Percentiles rank a stretch among this genome's conserved stretches.
Conservation (phyloP, 108 stramenopile genomes). For the Parietichytrium sp. region DNA sequence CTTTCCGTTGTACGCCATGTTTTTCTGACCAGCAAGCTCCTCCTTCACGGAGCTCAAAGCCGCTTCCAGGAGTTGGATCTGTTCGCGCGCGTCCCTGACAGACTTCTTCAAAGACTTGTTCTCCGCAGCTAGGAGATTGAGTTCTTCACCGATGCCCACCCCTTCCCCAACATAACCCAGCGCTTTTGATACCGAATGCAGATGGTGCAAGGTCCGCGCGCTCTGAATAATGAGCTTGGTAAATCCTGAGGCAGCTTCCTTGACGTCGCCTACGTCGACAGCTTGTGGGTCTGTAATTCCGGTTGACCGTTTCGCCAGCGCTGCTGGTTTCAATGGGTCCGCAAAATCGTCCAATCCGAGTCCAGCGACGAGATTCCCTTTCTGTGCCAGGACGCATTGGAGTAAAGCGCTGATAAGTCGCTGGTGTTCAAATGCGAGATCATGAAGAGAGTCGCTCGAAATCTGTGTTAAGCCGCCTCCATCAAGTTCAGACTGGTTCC, state of each 20-base stretch:
- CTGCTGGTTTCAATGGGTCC: not conserved
- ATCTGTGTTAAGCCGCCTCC: not conserved
- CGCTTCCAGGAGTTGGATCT: not conserved
- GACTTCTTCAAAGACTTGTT: not conserved
- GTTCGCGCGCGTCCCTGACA: not conserved
- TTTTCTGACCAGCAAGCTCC: not conserved
- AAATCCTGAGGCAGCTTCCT: too few species aligned
- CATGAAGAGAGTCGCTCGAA: not conserved
- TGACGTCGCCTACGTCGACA: too few species aligned
- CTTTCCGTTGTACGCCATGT: not conserved
- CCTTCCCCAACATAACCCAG: constrained; percentile 10
- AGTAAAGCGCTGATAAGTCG: not conserved
- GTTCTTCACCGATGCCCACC: not conserved
- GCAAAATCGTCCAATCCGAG: not conserved
- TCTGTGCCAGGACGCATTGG: not conserved
- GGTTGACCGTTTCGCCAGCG: not conserved
- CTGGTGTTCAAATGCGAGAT: not conserved
- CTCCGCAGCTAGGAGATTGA: not conserved
- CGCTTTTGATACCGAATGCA: not conserved
- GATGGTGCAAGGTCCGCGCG: not conserved
- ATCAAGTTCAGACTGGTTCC: not conserved
- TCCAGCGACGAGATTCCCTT: not conserved
- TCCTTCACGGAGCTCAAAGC: not conserved
- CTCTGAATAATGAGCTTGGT: not conserved
- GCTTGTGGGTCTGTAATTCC: too few species aligned